Percentiles rank a stretch among this genome's conserved stretches.
Conservation (phyloP, 176 grass and related monocot genomes). For the Raddia guianensis region DNA sequence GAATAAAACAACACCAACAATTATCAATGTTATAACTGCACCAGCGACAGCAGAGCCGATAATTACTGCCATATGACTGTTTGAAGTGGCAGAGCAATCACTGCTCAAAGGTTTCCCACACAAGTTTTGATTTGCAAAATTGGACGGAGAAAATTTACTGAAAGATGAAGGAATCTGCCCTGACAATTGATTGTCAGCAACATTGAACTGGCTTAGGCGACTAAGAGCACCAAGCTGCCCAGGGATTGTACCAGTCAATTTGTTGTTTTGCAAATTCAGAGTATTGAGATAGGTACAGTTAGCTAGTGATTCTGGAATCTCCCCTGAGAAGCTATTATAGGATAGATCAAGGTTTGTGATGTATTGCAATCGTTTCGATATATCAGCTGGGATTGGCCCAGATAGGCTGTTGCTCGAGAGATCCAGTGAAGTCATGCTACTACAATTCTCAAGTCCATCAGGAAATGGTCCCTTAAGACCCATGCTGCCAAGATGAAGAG, state of each 20-base stretch:
- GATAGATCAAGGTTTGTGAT: conserved; percentile 86
- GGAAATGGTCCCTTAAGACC: conserved; percentile 77
- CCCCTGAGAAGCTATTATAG: conserved; percentile 80
- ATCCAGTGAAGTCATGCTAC: conserved; percentile 79
- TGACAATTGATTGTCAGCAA: conserved; percentile 72
- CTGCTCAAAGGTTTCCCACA: conserved; percentile 60
- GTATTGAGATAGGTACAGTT: conserved; percentile 74
- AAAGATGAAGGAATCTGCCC: conserved; percentile 59
- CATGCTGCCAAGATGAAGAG: conserved; percentile 77
- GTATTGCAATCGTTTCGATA: conserved; percentile 59
- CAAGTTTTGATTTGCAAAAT: conserved; percentile 65
- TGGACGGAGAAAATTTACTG: conserved; percentile 21
- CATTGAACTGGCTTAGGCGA: conserved; percentile 59
- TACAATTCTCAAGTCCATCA: conserved; percentile 81
- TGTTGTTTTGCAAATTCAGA: conserved; percentile 75
- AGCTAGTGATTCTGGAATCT: conserved; percentile 69
- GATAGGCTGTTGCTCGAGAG: conserved; percentile 86
- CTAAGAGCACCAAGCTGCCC: conserved; percentile 54
- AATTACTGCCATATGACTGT: conserved; percentile 51
- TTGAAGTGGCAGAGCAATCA: conserved; percentile 49
- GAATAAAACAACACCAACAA: conserved; percentile 70
- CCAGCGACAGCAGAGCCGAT: conserved; percentile 83
- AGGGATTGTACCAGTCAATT: conserved; percentile 71
- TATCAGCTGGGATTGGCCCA: conserved; percentile 62
- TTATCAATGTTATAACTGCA: conserved; percentile 56